Percentiles rank a stretch among this genome's conserved stretches.
Conservation (phyloP, 495 filamentous ascomycete species). For the Penicillium canariense region DNA sequence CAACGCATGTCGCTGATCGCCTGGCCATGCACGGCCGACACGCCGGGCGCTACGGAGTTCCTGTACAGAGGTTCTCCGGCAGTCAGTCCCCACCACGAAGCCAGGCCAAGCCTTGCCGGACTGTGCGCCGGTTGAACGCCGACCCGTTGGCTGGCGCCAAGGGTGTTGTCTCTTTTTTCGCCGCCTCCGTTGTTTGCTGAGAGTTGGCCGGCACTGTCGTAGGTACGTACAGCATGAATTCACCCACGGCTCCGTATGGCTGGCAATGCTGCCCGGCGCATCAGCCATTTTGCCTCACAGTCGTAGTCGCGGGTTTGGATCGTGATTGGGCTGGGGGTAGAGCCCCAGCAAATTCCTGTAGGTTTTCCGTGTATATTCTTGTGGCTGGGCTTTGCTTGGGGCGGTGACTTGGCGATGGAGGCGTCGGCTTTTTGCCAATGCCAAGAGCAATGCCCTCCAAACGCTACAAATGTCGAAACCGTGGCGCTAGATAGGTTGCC, state of each 20-base stretch:
- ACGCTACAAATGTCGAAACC: background rate
- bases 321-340: background rate
- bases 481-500: background rate
- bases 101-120: constrained; percentile 2
- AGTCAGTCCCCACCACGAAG: background rate
- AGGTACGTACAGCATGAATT: background rate
- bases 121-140: constrained; percentile 2
- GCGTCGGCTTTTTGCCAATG: background rate
- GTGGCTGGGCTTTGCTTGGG: background rate
- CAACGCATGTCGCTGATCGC: background rate
- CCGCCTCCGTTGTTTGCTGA: background rate
- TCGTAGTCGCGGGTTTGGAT: background rate
- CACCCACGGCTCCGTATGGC: background rate
- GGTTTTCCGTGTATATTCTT: background rate
- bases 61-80: background rate
- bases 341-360: background rate
- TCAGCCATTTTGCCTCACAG: background rate
- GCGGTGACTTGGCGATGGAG: background rate
- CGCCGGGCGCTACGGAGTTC: background rate
- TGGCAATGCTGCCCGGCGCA: background rate
- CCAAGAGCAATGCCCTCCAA: background rate
- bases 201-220: background rate
- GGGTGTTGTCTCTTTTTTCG: background rate
- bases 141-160: background rate
- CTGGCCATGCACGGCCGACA: background rate